A percentile compares a stretch with the other conserved stretches of the same genome.
These are phyloP conservation scores for Arthroderma sp. DNA, from an alignment of 2,329 filamentous ascomycete species.

Conservation along the genomic window DNA sequence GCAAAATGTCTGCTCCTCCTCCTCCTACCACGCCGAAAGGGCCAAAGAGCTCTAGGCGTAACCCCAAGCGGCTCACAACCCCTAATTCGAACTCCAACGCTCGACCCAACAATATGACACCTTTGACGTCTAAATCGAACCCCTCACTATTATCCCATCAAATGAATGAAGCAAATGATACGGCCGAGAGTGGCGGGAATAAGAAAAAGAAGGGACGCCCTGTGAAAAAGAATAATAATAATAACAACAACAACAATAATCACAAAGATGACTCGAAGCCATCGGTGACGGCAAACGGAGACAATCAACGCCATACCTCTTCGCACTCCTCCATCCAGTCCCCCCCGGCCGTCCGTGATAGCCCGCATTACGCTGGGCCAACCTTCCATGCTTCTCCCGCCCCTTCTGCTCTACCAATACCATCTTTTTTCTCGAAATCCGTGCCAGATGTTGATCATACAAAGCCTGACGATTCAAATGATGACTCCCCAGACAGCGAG, in stretches of 20 bases:
- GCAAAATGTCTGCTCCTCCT: conserved; percentile 33
- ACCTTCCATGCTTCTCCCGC: conserved; percentile 93
- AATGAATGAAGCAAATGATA: conserved; percentile 9
- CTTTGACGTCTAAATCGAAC: no score
- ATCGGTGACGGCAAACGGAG: conserved; percentile 13
- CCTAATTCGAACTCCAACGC: conserved; percentile 18
- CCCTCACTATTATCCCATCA: no score
- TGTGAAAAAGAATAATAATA: conserved; percentile 23
- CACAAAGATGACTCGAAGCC: conserved; percentile 15
- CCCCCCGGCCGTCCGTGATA: conserved; percentile 27
- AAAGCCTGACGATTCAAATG: conserved; percentile 25
- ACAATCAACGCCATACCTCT: conserved; percentile 20
- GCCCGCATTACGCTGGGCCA: conserved; percentile 62
- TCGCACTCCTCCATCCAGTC: conserved; percentile 31
- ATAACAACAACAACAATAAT: neutral
- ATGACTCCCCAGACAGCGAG: conserved; percentile 24
- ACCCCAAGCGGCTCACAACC: conserved; percentile 23
- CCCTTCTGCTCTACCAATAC: conserved; percentile 76
- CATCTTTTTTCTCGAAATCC: conserved; percentile 71
- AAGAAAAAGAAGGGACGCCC: conserved; percentile 26
- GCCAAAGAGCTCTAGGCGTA: conserved; percentile 23
- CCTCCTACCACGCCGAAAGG: conserved; percentile 28
- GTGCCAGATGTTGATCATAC: conserved; percentile 47
- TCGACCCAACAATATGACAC: no score
- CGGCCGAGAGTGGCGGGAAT: conserved; percentile 13